Evolutionary conservation across 2,329 filamentous ascomycete species (phyloP).

Genomic region (Penicillium vulpinum): DNA sequence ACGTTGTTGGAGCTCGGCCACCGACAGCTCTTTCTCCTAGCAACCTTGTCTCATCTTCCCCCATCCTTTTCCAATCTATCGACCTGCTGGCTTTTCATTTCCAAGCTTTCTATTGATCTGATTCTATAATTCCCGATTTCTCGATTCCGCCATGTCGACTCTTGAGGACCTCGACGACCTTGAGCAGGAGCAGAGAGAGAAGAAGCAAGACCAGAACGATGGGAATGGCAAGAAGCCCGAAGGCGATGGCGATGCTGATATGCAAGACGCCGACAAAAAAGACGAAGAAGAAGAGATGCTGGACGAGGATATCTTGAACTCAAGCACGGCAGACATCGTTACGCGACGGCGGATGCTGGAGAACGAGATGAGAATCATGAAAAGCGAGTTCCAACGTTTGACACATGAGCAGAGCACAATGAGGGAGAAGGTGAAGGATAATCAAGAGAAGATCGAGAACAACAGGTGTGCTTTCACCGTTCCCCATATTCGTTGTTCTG

Average conservation of each 20-base stretch:
- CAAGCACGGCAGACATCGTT: conserved; percentile 91
- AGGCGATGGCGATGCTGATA: conserved; percentile 76
- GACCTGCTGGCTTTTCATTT: conserved; percentile 4
- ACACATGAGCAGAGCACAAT: conserved; percentile 94
- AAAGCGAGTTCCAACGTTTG: conserved; percentile 90
- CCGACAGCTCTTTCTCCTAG: conserved; percentile 25
- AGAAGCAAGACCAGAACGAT: conserved; percentile 64
- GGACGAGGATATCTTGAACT: conserved; percentile 88
- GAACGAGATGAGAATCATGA: conserved; percentile 98
- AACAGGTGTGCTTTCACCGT: conserved; percentile 66
- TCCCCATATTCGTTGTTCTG: not conserved
- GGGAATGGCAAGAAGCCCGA: conserved; percentile 57
- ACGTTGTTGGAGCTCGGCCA: conserved; percentile 40
- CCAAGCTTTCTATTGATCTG: conserved; percentile 1
- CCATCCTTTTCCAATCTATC: conserved; percentile 8
- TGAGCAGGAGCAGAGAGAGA: conserved; percentile 75
- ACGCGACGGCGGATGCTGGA: conserved; percentile 89
- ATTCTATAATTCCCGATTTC: conserved; percentile 11
- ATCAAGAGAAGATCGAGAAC: conserved; percentile 97
- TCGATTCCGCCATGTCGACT: conserved; percentile 66
- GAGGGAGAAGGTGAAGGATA: conserved; percentile 99
- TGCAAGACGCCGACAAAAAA: conserved; percentile 77
- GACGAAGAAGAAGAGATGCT: conserved; percentile 76
- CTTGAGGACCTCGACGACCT: conserved; percentile 90
- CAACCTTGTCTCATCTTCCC: conserved; percentile 22